These are phyloP conservation scores for Yamadazyma mexicana DNA, from an alignment of 1,139 yeast genomes.

Conservation along the genomic window DNA sequence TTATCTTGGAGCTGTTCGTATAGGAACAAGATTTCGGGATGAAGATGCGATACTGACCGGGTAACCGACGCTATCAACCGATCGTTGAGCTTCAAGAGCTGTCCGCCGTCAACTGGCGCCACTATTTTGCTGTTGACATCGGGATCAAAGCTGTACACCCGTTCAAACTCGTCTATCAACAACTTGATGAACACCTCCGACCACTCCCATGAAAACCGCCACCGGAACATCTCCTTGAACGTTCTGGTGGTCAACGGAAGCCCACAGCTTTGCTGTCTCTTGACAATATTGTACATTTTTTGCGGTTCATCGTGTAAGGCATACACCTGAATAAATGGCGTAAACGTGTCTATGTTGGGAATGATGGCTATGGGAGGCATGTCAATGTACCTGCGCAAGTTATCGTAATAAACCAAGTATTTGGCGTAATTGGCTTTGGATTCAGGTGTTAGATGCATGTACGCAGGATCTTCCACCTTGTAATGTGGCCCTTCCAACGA, in stretches of 20 bases:
- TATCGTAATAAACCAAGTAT: slow-evolving; percentile 20
- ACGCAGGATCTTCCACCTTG: slow-evolving; percentile 8
- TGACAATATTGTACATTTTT: slow-evolving; percentile 7
- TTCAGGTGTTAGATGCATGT: slow-evolving; percentile 20
- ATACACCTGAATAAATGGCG: slow-evolving; percentile 21
- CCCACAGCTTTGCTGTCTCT: slow-evolving; percentile 16
- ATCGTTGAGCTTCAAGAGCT: slow-evolving; percentile 25
- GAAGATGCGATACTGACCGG: neutral
- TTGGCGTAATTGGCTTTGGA: slow-evolving; percentile 18
- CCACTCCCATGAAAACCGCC: neutral
- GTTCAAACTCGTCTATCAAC: slow-evolving; percentile 22
- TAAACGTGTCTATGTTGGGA: slow-evolving; percentile 30
- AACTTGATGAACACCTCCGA: slow-evolving; percentile 2
- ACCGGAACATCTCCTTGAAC: slow-evolving; percentile 12
- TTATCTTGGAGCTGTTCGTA: slow-evolving; percentile 8
- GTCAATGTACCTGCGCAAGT: slow-evolving; percentile 26
- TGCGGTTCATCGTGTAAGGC: slow-evolving; percentile 4
- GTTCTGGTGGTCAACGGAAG: slow-evolving; percentile 31
- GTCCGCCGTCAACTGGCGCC: slow-evolving; percentile 16
- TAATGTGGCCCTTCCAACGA: no score
- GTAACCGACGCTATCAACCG: slow-evolving; percentile 14
- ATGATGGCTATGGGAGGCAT: slow-evolving; percentile 15
- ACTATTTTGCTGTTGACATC: slow-evolving; percentile 16
- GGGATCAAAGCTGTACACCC: slow-evolving; percentile 17
- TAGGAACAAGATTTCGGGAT: slow-evolving; percentile 5